phyloP scores from a whole-genome alignment of 2,329 filamentous ascomycete genomes.

The Tolypocladium pustulatum region DNA sequence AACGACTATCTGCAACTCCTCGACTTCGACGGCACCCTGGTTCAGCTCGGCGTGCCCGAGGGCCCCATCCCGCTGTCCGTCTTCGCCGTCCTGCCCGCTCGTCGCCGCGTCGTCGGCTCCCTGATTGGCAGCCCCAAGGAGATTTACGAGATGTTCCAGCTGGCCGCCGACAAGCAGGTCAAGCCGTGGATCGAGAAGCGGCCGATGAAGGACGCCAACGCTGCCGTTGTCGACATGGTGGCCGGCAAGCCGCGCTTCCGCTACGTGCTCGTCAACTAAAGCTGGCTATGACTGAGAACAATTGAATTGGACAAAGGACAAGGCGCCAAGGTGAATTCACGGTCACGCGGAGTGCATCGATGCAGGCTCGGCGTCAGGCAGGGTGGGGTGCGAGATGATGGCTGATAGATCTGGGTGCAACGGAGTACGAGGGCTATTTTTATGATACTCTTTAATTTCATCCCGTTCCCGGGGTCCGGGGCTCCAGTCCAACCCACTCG shows the following conservation, averaged over 20 bases:
- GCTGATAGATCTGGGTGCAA: not conserved
- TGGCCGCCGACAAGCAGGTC: slow-evolving; percentile 44
- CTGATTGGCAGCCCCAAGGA: slow-evolving; percentile 40
- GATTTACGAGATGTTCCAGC: slow-evolving; percentile 48
- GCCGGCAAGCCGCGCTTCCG: slow-evolving; percentile 39
- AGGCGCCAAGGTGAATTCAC: too few relatives aligned
- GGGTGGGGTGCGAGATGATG: not conserved
- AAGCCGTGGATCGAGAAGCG: slow-evolving; percentile 45
- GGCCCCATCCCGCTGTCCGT: slow-evolving; percentile 6
- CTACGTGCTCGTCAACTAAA: slow-evolving; percentile 33
- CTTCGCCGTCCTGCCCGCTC: slow-evolving; percentile 44
- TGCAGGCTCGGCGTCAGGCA: not conserved
- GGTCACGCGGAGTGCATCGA: not conserved
- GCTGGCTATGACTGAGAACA: not conserved
- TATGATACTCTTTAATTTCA: too few relatives aligned
- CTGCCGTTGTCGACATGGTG: slow-evolving; percentile 45
- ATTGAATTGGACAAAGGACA: not conserved
- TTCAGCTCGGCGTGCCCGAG: slow-evolving; percentile 45
- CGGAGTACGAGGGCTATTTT: not conserved
- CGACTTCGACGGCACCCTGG: slow-evolving; percentile 46
- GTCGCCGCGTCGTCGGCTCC: slow-evolving; percentile 35
- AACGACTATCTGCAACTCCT: slow-evolving; percentile 50
- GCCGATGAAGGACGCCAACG: slow-evolving; percentile 45
- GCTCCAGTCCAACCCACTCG: not conserved
- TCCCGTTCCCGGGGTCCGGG: not conserved